These are phyloP conservation scores for Mycena capillaripes DNA, from an alignment of 768 basidiomycete species.

Conservation along the genomic window DNA sequence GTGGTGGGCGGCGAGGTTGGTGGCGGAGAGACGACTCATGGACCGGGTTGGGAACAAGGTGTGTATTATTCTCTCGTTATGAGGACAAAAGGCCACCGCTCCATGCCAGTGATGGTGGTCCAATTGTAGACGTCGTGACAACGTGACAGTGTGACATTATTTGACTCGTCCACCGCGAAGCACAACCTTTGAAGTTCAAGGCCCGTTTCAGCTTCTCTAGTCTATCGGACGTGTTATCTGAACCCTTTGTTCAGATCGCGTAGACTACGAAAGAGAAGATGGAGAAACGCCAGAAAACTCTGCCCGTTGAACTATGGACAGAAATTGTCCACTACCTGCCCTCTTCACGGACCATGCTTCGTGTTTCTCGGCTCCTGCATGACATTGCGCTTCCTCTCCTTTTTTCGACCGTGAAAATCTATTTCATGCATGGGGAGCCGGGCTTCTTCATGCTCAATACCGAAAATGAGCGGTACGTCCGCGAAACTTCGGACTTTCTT, in stretches of 20 bases:
- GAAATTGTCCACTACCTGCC: constrained; percentile 50
- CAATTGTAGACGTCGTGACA: not conserved
- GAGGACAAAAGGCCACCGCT: constrained; percentile 14
- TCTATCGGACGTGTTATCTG: too few relatives aligned
- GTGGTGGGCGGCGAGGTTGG: constrained; percentile 61
- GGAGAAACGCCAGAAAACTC: not conserved
- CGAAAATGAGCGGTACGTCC: constrained; percentile 42
- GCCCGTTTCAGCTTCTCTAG: too few relatives aligned
- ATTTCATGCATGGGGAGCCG: constrained; percentile 48
- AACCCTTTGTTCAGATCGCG: not conserved
- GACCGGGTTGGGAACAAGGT: not conserved
- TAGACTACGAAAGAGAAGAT: not conserved
- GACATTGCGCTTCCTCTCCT: constrained; percentile 49
- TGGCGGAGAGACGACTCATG: constrained; percentile 58
- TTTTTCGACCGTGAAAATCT: constrained; percentile 54
- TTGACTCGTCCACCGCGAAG: too few relatives aligned
- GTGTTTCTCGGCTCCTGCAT: constrained; percentile 54
- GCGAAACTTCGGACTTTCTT: constrained; percentile 46
- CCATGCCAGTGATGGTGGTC: not conserved
- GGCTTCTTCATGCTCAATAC: constrained; percentile 50
- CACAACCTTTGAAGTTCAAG: too few relatives aligned
- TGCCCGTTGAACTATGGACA: constrained; percentile 57
- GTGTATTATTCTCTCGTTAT: not conserved
- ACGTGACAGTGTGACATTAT: not conserved
- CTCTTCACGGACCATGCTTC: constrained; percentile 41